Conservation (phyloP, 164 flowering plant genomes). For the Litsea cubeba region DNA sequence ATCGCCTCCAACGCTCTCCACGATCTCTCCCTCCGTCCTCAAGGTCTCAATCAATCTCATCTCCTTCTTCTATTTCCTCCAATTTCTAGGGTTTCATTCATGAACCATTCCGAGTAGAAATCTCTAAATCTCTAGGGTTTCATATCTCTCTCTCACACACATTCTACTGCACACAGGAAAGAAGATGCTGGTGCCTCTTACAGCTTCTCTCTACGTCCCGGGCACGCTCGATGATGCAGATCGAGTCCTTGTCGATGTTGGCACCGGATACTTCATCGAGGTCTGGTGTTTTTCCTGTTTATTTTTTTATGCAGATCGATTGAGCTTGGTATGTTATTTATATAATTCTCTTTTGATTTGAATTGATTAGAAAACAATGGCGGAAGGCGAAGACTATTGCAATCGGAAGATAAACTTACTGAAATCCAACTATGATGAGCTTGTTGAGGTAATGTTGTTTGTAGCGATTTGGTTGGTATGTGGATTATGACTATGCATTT, state of each 20-base stretch:
- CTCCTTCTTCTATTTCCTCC: neutral
- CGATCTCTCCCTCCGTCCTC: constrained; percentile 90
- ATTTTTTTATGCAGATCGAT: too few species aligned
- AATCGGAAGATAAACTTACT: constrained; percentile 81
- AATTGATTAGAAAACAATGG: constrained; percentile 73
- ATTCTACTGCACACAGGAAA: constrained; percentile 35
- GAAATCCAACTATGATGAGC: constrained; percentile 83
- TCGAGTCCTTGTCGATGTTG: constrained; percentile 84
- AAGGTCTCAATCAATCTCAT: constrained; percentile 28
- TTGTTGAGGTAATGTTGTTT: constrained; percentile 61
- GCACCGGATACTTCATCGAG: constrained; percentile 96
- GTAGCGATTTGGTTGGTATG: neutral
- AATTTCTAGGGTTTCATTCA: neutral
- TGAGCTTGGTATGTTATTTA: neutral
- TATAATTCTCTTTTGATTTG: neutral
- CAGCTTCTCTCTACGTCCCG: constrained; percentile 91
- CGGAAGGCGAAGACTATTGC: constrained; percentile 83
- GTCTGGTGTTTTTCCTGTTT: constrained; percentile 10
- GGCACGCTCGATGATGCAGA: constrained; percentile 83
- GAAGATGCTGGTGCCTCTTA: constrained; percentile 85
- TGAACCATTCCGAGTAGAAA: too few species aligned
- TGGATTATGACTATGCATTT: too few species aligned
- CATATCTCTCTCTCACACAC: neutral
- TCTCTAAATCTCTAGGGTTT: neutral
- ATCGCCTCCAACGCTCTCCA: constrained; percentile 67